Base-by-base conservation (phyloP, 192 early-diverging fungal species). In the Coemansia biformis region DNA sequence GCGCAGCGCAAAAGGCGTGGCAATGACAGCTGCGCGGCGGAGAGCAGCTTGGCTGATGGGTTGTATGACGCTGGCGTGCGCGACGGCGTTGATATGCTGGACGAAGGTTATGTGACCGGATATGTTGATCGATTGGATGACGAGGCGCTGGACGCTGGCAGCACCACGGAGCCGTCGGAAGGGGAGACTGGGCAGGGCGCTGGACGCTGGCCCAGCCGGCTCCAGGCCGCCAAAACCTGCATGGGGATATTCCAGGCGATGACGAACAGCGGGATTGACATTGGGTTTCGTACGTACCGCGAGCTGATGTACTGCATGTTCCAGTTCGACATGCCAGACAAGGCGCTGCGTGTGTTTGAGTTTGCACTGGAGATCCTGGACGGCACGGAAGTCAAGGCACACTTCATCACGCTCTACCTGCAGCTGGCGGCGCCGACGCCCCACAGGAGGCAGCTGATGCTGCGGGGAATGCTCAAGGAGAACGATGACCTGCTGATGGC, bases 301-400 rank as follows among this genome's bases (percentile, higher is more conserved):
- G 69, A 73, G 34, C 63, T 73, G 34, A 54, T 62, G 8, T 24
- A 38, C 19, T 66, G 69, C 43, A 59, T 73, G 62, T 35, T 51
- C 5, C 51, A 37, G 29, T 54, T 65, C 29, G 53, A 33, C 31
- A 54, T 66, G 62, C 15, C 2, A 4, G 69, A 73, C 46, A 73
- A 73, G 54, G 69, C 69, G 15, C 57, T 42, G 32, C 49, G 47
- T n/a, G 40, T 66, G 22, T 57, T 73, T 23, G 46, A 51, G 43
- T 73, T 73, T 62, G 63, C 69, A 3, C 34, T 73, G 23, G 63
- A 60, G 3, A 66, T 35, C 28, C 18, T 66, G 54, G 37, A 22
- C 12, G 36, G 22, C 34, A 24, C 13, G 1, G 36, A 62, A 3
- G 24, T 73, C 29, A 55, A 19, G 37, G 49, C 58, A 16, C 43